Base-by-base conservation (phyloP, 768 basidiomycete genomes). In the Paxillus involutus region DNA sequence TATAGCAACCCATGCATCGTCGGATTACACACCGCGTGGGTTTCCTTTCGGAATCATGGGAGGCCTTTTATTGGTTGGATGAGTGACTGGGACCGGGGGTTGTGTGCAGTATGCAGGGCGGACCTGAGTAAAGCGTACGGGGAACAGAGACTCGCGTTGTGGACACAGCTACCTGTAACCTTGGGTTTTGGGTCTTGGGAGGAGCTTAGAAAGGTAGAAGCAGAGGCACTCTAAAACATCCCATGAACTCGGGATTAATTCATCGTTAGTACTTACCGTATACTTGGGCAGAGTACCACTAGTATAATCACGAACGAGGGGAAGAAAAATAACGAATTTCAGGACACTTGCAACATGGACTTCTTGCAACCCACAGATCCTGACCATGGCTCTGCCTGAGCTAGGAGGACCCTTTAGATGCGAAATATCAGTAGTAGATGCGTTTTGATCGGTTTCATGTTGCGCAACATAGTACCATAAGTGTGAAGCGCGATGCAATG, bases 391-490 rank as follows among this genome's bases (percentile, higher is more conserved):
- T 13, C 13, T 37, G 16, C 37, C 11, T 39, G 37, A 14, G n/a
- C 11, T 39, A 14, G n/a, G n/a, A 39, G 37, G n/a, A 39, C 37
- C 6, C n/a, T 39, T 39, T 7, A 39, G 13, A 14, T 39, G 37
- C 3, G 17, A 40, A 17, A 40, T n/a, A 40, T n/a, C n/a, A 21
- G 39, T 39, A 11, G 48, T 13, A 16, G 16, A 26, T 39, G 30
- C 13, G 42, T 13, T 51, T 61, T 16, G 9, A 43, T 49, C 51
- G 55, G 53, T 61, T 60, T 63, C 42, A 45, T 55, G 67, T 26
- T 57, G 65, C 50, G 62, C 57, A 53, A 58, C 68, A 69, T 66
- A 64, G 50, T 50, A 58, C 58, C 67, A 65, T 58, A 58, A 44
- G 52, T 43, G 57, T 55, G 58, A 59, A 48, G 61, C 45, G 58